A percentile compares a stretch with the other conserved stretches of the same genome.
These are phyloP conservation scores for Rhodamnia rubescens DNA, from an alignment of 345 rosid genomes.

Conservation along the genomic window DNA sequence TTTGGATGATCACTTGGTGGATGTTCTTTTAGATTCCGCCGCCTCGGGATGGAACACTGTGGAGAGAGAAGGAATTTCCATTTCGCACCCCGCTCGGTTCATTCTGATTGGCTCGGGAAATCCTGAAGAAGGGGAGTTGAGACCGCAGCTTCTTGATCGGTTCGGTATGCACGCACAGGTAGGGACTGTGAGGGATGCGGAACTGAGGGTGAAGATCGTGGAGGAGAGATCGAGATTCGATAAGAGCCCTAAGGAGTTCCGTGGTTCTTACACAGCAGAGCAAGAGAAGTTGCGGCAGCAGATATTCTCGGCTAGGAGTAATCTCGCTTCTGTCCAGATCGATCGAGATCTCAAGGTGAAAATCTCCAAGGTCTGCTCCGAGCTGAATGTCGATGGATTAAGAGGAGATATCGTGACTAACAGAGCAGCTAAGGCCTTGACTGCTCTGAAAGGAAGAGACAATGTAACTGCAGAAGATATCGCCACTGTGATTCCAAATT, in stretches of 20 bases:
- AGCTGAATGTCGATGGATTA: conserved; percentile 88
- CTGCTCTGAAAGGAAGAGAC: conserved; percentile 80
- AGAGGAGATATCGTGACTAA: conserved; percentile 96
- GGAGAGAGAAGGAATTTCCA: conserved; percentile 93
- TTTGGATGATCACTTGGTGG: conserved; percentile 92
- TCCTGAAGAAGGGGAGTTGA: conserved; percentile 90
- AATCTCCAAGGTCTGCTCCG: conserved; percentile 89
- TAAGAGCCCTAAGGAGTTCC: conserved; percentile 73
- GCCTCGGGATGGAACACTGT: conserved; percentile 97
- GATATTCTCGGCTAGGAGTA: conserved; percentile 52
- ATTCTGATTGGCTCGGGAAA: conserved; percentile 91
- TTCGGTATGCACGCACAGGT: conserved; percentile 98
- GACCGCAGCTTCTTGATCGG: conserved; percentile 87
- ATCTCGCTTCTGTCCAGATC: conserved; percentile 67
- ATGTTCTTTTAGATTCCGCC: conserved; percentile 90
- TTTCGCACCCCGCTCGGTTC: conserved; percentile 88
- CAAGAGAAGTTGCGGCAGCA: conserved; percentile 92
- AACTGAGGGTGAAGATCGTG: conserved; percentile 84
- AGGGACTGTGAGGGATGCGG: conserved; percentile 82
- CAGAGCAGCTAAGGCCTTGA: conserved; percentile 94
- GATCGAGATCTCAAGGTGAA: conserved; percentile 78
- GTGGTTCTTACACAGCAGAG: conserved; percentile 57
- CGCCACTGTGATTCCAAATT: conserved; percentile 95
- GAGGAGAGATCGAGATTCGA: conserved; percentile 89
- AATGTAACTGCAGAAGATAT: conserved; percentile 73